A percentile compares a stretch with the other conserved stretches of the same genome.
These are phyloP conservation scores for Calonectria montana DNA, from an alignment of 2,329 filamentous ascomycete genomes.

Conservation along the genomic window DNA sequence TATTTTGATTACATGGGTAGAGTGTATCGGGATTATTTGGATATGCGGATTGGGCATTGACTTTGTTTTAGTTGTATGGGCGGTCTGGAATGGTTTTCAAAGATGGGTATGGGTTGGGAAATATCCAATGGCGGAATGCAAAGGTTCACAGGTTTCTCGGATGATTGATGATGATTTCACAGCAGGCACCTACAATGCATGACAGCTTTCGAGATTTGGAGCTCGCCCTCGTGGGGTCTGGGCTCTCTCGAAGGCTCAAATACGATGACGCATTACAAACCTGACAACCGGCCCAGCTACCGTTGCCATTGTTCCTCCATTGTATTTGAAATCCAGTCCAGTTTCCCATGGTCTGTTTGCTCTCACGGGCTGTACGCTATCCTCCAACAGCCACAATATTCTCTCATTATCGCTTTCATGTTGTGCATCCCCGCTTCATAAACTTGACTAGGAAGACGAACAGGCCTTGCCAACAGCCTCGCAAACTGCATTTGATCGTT, in stretches of 20 bases:
- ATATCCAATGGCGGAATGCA: neutral
- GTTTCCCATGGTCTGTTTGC: neutral
- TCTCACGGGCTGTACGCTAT: neutral
- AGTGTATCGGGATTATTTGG: constrained; percentile 1
- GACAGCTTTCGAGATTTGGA: constrained; percentile 25
- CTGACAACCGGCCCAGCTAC: constrained; percentile 12
- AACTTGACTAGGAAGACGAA: neutral
- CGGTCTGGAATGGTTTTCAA: neutral
- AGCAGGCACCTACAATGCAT: constrained; percentile 22
- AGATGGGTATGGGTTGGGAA: neutral
- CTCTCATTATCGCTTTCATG: neutral
- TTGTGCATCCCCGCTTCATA: neutral
- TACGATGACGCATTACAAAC: constrained; percentile 24
- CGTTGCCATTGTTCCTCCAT: neutral
- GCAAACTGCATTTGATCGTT: constrained; percentile 41
- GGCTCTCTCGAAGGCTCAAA: constrained; percentile 23
- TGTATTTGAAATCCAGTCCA: neutral
- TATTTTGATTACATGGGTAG: neutral
- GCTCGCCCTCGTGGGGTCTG: neutral
- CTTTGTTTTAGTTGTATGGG: neutral
- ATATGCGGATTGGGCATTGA: neutral
- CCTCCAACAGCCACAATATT: neutral
- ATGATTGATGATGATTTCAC: constrained; percentile 18
- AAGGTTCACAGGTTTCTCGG: neutral
- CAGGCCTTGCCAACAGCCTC: constrained; percentile 30